phyloP scores from a whole-genome alignment of 345 rosid genomes.

The Leavenworthia alabamica region DNA sequence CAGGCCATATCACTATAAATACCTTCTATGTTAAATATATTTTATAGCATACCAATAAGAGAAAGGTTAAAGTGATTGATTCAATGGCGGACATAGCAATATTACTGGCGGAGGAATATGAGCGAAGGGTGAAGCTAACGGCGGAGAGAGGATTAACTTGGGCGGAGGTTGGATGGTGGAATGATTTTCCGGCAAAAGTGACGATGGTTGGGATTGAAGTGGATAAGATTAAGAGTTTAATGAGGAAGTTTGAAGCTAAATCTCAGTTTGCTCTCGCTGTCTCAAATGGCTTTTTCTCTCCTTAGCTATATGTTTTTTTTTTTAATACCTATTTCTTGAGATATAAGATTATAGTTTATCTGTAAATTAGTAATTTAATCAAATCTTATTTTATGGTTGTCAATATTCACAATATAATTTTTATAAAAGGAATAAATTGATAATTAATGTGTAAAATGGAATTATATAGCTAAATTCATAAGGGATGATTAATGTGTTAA shows the following conservation, averaged over 20 bases:
- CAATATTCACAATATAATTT: background rate
- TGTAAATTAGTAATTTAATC: background rate
- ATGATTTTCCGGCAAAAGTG: slow-evolving; percentile 1
- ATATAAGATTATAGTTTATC: background rate
- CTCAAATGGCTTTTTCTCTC: slow-evolving; percentile 27
- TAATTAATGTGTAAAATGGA: background rate
- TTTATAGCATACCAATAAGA: background rate
- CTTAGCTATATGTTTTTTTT: background rate
- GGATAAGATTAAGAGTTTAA: slow-evolving; percentile 12
- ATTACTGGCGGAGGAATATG: slow-evolving; percentile 25
- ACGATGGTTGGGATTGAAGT: background rate
- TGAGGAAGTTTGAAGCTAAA: slow-evolving; percentile 14
- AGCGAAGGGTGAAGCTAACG: slow-evolving; percentile 10
- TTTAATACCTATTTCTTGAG: background rate
- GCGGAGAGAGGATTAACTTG: background rate
- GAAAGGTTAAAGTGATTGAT: background rate
- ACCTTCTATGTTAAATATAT: background rate
- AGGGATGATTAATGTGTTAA: background rate
- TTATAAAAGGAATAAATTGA: background rate
- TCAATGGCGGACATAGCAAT: slow-evolving; percentile 24
- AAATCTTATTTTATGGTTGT: background rate
- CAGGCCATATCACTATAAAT: background rate
- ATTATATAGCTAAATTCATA: background rate
- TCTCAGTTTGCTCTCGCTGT: slow-evolving; percentile 28
- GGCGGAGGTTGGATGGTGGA: slow-evolving; percentile 4